Evolutionary conservation across 208 protist genomes (phyloP).

Genomic region (Leishmania tarentolae): DNA sequence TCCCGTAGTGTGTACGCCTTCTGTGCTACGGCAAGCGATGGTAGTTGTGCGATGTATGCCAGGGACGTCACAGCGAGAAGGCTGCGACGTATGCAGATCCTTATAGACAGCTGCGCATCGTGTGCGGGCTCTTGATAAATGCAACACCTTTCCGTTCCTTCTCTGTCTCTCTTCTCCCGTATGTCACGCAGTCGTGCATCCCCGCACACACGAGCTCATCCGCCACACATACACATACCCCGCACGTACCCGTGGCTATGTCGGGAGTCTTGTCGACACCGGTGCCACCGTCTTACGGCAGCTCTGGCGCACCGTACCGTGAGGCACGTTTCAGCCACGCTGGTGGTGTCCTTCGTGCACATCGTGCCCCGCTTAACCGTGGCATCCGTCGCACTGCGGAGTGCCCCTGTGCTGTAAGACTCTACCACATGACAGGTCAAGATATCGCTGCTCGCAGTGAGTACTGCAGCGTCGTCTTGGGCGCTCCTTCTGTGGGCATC

Average conservation of each 20-base stretch:
- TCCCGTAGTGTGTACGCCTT: background rate
- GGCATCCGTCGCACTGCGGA: constrained; percentile 35
- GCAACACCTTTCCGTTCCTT: background rate
- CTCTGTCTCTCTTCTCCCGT: background rate
- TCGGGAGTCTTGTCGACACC: background rate
- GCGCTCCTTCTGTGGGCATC: constrained; percentile 30
- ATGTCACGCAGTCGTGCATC: background rate
- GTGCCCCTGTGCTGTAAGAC: constrained; percentile 53
- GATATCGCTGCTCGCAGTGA: constrained; percentile 34
- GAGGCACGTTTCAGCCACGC: background rate
- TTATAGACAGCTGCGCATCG: background rate
- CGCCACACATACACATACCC: background rate
- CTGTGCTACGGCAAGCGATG: background rate
- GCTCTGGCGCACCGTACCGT: background rate
- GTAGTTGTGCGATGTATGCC: background rate
- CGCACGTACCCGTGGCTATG: background rate
- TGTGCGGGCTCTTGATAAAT: background rate
- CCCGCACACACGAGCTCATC: background rate
- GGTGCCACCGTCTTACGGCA: background rate
- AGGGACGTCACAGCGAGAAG: too few species aligned
- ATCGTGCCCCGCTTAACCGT: constrained; percentile 20
- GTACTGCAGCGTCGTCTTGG: constrained; percentile 38
- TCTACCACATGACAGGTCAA: constrained; percentile 32
- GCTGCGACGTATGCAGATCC: background rate
- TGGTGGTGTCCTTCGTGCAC: background rate